Evolutionary conservation across 2,329 filamentous ascomycete genomes (phyloP).

Genomic region (Paracoccidioides lutzii): DNA sequence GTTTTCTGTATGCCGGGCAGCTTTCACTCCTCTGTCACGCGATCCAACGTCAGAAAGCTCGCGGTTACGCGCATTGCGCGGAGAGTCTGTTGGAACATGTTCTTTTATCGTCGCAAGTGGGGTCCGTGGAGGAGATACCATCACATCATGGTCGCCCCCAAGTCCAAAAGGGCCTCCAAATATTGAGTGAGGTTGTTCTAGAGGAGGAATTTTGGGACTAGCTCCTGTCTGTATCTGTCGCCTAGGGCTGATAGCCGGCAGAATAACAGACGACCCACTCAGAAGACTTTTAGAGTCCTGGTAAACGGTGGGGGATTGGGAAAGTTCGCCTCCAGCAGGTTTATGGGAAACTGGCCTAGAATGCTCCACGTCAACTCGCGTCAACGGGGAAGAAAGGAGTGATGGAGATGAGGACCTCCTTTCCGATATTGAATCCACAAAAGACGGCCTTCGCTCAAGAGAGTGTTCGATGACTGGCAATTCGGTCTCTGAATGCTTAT

Average conservation of each 20-base stretch:
- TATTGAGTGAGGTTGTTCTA: conserved; percentile 20
- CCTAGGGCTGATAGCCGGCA: not conserved
- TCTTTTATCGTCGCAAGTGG: conserved; percentile 43
- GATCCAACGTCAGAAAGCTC: conserved; percentile 30
- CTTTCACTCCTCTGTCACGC: conserved; percentile 32
- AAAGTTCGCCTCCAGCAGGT: not conserved
- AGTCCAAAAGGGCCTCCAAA: conserved; percentile 22
- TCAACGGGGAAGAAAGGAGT: conserved; percentile 32
- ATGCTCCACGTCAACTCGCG: conserved; percentile 13
- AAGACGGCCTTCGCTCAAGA: conserved; percentile 16
- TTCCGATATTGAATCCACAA: conserved; percentile 31
- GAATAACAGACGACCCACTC: not conserved
- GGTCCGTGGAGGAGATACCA: conserved; percentile 26
- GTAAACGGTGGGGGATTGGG: not conserved
- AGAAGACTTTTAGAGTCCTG: not conserved
- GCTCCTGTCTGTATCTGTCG: not conserved
- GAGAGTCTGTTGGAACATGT: conserved; percentile 32
- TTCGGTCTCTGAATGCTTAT: conserved; percentile 1
- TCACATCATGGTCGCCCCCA: conserved; percentile 12
- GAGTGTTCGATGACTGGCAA: not conserved
- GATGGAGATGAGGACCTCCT: conserved; percentile 33
- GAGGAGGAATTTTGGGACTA: conserved; percentile 20
- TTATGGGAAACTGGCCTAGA: conserved; percentile 5
- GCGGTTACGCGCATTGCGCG: conserved; percentile 30
- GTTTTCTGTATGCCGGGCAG: conserved; percentile 18